Percentiles rank a stretch among this genome's conserved stretches.
Evolutionary conservation across 768 basidiomycete genomes (phyloP).

Genomic region (Mycena belliarum): DNA sequence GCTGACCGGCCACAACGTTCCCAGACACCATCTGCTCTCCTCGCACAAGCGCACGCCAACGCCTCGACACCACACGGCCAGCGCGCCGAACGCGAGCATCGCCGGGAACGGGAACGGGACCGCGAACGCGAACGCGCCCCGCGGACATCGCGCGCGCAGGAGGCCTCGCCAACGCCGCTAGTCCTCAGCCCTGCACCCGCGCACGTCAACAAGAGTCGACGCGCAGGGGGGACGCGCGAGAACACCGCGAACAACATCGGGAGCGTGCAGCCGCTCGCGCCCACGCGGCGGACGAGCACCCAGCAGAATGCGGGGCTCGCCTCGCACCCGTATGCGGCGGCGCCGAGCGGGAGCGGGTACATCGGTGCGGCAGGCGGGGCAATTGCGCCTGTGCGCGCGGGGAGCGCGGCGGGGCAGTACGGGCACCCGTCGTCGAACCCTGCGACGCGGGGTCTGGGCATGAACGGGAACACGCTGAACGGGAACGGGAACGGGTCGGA

Average conservation of each 20-base stretch:
- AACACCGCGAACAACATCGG: slow-evolving; percentile 61
- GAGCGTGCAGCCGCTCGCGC: slow-evolving; percentile 68
- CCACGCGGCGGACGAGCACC: slow-evolving; percentile 67
- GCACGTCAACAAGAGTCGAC: slow-evolving; percentile 59
- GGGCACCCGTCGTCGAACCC: slow-evolving; percentile 57
- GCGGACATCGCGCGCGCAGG: no score
- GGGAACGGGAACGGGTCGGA: slow-evolving; percentile 57
- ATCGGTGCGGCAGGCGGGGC: slow-evolving; percentile 34
- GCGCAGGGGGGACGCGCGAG: slow-evolving; percentile 52
- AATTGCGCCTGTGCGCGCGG: slow-evolving; percentile 17
- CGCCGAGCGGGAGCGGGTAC: slow-evolving; percentile 58
- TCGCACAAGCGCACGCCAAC: slow-evolving; percentile 56
- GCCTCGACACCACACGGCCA: slow-evolving; percentile 55
- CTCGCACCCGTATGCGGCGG: slow-evolving; percentile 74
- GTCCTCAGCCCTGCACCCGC: slow-evolving; percentile 67
- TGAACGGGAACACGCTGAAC: slow-evolving; percentile 39
- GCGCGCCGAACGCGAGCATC: slow-evolving; percentile 50
- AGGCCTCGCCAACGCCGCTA: slow-evolving; percentile 57
- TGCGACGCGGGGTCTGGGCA: slow-evolving; percentile 31
- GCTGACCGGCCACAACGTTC: slow-evolving; percentile 2
- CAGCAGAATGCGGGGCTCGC: slow-evolving; percentile 49
- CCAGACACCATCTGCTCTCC: slow-evolving; percentile 45
- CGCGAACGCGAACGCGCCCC: slow-evolving; percentile 50
- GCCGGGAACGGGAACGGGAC: slow-evolving; percentile 56
- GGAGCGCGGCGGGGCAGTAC: slow-evolving; percentile 33